Evolutionary conservation across 2,329 filamentous ascomycete species (phyloP).

Genomic region (Paracamarosporium sp.): DNA sequence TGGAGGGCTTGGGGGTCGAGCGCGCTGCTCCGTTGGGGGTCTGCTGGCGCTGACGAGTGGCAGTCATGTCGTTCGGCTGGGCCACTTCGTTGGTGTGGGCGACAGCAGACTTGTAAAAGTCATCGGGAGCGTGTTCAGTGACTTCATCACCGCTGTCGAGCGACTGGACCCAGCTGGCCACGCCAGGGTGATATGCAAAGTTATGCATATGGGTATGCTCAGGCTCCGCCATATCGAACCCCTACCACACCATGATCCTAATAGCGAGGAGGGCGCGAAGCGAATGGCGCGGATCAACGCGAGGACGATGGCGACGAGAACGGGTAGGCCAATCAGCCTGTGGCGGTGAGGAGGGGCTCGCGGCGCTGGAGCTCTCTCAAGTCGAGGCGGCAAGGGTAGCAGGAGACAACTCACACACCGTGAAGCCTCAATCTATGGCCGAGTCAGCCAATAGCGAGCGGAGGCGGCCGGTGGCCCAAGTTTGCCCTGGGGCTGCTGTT

Average conservation of each 20-base stretch:
- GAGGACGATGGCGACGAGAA: conserved; percentile 17
- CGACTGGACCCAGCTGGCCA: conserved; percentile 44
- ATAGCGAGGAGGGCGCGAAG: conserved; percentile 25
- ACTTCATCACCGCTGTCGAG: conserved; percentile 26
- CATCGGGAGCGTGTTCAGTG: conserved; percentile 31
- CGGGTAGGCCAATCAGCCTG: conserved; percentile 34
- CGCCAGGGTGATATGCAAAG: conserved; percentile 38
- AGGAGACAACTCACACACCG: conserved; percentile 36
- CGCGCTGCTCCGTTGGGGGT: conserved; percentile 33
- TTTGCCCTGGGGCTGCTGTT: conserved; percentile 25
- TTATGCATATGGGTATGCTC: conserved; percentile 31
- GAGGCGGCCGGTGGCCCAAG: conserved; percentile 22
- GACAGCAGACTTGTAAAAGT: conserved; percentile 39
- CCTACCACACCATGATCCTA: conserved; percentile 37
- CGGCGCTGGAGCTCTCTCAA: conserved; percentile 27
- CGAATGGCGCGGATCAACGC: conserved; percentile 35
- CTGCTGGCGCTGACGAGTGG: conserved; percentile 36
- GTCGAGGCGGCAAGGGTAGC: conserved; percentile 33
- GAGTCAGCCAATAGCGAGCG: conserved; percentile 30
- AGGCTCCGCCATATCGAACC: conserved; percentile 37
- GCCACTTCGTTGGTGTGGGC: conserved; percentile 17
- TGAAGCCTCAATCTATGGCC: conserved; percentile 23
- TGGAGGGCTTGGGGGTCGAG: conserved; percentile 28
- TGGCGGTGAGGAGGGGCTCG: conserved; percentile 21
- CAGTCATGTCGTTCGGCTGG: conserved; percentile 25